Percentiles rank a stretch among this genome's conserved stretches.
Conservation (phyloP, 306 rosid genomes). For the Lagenaria siceraria region DNA sequence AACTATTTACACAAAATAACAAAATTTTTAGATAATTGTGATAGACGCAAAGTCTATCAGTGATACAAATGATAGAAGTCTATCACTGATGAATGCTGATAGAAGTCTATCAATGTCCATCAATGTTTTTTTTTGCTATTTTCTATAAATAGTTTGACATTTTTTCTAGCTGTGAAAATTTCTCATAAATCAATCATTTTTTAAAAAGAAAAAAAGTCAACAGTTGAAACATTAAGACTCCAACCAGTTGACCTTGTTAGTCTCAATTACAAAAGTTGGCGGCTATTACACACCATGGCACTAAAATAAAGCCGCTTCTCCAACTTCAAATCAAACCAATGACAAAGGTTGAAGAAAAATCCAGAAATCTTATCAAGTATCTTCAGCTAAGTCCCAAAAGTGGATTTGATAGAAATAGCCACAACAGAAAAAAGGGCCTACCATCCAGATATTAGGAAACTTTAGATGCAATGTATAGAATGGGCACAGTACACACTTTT, state of each 20-base stretch:
- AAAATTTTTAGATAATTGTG: too few relatives aligned
- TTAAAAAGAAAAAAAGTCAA: neutral
- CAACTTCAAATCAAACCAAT: neutral
- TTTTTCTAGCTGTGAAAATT: too few relatives aligned
- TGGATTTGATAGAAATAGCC: neutral
- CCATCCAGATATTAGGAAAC: neutral
- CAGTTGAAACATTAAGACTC: neutral
- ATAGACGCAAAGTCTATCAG: too few relatives aligned
- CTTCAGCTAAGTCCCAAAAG: neutral
- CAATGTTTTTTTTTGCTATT: too few relatives aligned
- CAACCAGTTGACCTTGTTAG: neutral
- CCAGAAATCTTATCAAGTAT: neutral
- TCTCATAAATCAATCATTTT: neutral
- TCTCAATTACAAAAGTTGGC: neutral
- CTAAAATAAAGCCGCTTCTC: neutral
- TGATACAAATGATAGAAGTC: too few relatives aligned
- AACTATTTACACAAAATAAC: too few relatives aligned
- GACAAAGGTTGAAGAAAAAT: neutral
- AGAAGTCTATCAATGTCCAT: too few relatives aligned
- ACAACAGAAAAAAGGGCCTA: neutral
- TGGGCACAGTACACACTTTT: neutral
- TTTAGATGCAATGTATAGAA: neutral
- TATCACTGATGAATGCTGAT: too few relatives aligned
- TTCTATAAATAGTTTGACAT: too few relatives aligned
- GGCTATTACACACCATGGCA: neutral